Base-by-base conservation (phyloP, 2,329 filamentous ascomycete species). In the Trichoderma sp. region DNA sequence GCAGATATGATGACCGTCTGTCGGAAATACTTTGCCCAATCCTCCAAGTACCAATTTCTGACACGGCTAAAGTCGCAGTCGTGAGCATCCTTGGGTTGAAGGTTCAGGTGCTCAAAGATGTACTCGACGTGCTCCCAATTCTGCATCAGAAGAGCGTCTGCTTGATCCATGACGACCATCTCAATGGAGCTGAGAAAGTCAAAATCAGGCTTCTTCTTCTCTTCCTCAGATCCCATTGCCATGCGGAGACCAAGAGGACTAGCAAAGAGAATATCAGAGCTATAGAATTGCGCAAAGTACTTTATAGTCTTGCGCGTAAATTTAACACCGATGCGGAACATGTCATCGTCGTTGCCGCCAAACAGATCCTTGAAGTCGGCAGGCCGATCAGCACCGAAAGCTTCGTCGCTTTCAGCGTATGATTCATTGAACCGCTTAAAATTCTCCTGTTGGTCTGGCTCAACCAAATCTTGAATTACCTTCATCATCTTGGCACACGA, bases 71-170 rank as follows among this genome's bases (percentile, higher is more conserved):
- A 97, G 83, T 99, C 96, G 77, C 94, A 97, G 74, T 93, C 95
- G 80, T 98, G 95, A 1, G 93, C 89, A 76, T 97, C 93, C 78
- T 92, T 93, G 47, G 96, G 95, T 77, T 97, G 93, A 26, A 92
- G 86, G 80, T 99, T 99, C 73, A 99, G 88, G 80, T 97, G 93
- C 74, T 93, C 90, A 78, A 98, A 95, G 76, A 98, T 92, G 79
- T 93, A 93, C 80, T 97, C 93, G 73, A 98, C 89, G 79, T 99
- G 95, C 78, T 98, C 94, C 95, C 95, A 98, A 80, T 97, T 98
- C 81, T 99, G 96, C 94, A 98, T 98, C 9, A 97, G 88, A 55
- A 98, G 88, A 0, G 94, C 94, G 81, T 98, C 95, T 13, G 94
- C 92, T 81, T 98, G 95, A 80, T 99, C 96, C 73, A 97, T 87